Percentiles rank a stretch among this genome's conserved stretches.
Conservation (phyloP, 768 basidiomycete species). For the Mycena galopus region DNA sequence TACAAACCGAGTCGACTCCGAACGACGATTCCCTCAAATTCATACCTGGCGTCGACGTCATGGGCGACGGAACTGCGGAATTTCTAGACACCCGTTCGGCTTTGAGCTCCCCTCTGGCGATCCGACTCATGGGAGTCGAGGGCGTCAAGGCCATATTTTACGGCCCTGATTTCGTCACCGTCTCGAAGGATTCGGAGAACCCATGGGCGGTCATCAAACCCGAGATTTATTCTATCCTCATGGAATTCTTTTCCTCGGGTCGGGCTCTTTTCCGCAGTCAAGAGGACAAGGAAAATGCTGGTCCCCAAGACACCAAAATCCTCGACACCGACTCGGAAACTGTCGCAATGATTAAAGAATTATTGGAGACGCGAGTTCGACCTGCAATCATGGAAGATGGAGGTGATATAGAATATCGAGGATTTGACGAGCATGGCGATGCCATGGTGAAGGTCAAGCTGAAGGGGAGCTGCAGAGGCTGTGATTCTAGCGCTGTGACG, state of each 20-base stretch:
- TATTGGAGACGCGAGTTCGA: conserved; percentile 93
- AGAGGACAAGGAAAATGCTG: conserved; percentile 83
- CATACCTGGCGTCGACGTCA: conserved; percentile 92
- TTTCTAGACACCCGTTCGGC: conserved; percentile 92
- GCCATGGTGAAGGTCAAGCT: conserved; percentile 90
- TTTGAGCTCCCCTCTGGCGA: conserved; percentile 92
- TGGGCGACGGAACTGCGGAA: conserved; percentile 91
- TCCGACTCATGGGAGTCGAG: conserved; percentile 93
- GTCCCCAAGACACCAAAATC: conserved; percentile 94
- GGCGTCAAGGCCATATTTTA: conserved; percentile 93
- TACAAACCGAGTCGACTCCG: conserved; percentile 97
- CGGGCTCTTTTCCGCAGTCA: conserved; percentile 87
- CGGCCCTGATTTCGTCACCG: conserved; percentile 98
- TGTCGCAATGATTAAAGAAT: conserved; percentile 98
- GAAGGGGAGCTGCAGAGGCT: conserved; percentile 98
- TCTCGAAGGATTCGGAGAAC: conserved; percentile 89
- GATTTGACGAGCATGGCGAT: conserved; percentile 84
- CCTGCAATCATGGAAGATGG: conserved; percentile 99
- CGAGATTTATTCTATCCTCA: conserved; percentile 94
- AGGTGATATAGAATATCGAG: conserved; percentile 96
- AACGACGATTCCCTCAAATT: conserved; percentile 99
- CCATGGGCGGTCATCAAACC: conserved; percentile 95
- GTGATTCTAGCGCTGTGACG: conserved; percentile 93
- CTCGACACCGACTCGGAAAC: conserved; percentile 96
- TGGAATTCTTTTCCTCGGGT: conserved; percentile 98